phyloP scores from a whole-genome alignment of 257 asterid species.

The Penstemon eatonii region DNA sequence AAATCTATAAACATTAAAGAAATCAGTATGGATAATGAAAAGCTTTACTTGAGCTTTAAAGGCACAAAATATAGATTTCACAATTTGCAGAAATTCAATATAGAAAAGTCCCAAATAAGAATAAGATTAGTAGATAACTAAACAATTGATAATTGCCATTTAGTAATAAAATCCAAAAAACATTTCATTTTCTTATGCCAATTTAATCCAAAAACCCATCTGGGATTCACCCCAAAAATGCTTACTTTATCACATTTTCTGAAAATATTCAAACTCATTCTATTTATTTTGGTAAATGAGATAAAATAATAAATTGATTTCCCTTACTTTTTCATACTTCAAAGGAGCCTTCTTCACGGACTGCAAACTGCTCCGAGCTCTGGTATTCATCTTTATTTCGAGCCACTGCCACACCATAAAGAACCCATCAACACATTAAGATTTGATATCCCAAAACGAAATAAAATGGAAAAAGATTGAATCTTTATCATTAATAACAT shows the following conservation, averaged over 20 bases:
- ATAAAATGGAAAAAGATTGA: not conserved
- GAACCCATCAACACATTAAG: slow-evolving; percentile 20
- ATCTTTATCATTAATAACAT: slow-evolving; percentile 12
- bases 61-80: slow-evolving; percentile 27
- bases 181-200: slow-evolving; percentile 1
- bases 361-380: slow-evolving; percentile 61
- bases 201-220: slow-evolving; percentile 24
- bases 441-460: not conserved
- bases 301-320: not conserved
- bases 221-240: slow-evolving; percentile 29
- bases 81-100: slow-evolving; percentile 26
- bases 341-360: slow-evolving; percentile 44
- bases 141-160: not conserved
- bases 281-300: not conserved
- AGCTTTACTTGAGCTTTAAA: slow-evolving; percentile 25
- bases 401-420: slow-evolving; percentile 36
- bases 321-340: slow-evolving; percentile 53
- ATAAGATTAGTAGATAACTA: not conserved
- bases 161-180: slow-evolving; percentile 4
- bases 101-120: not conserved
- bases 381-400: slow-evolving; percentile 53
- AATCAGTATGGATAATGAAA: slow-evolving; percentile 33
- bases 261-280: slow-evolving; percentile 25
- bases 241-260: slow-evolving; percentile 30
- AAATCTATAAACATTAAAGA: slow-evolving; percentile 15